A percentile compares a stretch with the other conserved stretches of the same genome.
These are phyloP conservation scores for Colletotrichum camelliae DNA, from an alignment of 2,329 filamentous ascomycete genomes.

Conservation along the genomic window DNA sequence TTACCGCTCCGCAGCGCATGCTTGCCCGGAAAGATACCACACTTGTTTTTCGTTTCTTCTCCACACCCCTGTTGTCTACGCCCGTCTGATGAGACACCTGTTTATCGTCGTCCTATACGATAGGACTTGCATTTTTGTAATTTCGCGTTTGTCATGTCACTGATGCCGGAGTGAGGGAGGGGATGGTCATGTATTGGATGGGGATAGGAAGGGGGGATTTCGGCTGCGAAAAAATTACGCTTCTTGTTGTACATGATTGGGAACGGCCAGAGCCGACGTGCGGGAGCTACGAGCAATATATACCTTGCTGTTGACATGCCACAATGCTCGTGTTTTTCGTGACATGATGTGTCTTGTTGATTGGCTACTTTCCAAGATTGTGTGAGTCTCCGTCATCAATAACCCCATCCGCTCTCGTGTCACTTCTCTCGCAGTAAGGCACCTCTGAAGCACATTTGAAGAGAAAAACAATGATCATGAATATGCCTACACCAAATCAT, in stretches of 20 bases:
- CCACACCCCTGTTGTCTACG: neutral
- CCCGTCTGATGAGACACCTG: neutral
- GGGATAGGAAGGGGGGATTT: neutral
- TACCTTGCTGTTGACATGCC: constrained; percentile 5
- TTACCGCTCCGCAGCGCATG: constrained; percentile 19
- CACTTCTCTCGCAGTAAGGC: neutral
- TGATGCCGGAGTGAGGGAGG: constrained; percentile 10
- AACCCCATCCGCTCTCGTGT: neutral
- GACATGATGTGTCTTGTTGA: neutral
- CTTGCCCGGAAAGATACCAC: constrained; percentile 23
- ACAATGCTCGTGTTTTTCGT: neutral
- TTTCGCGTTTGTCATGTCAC: constrained; percentile 14
- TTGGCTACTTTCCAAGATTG: neutral
- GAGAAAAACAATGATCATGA: neutral
- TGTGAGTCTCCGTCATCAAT: neutral
- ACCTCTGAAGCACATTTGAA: neutral
- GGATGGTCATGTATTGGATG: constrained; percentile 6
- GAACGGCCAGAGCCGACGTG: neutral
- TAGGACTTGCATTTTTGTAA: neutral
- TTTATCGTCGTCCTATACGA: neutral
- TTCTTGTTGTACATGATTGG: constrained; percentile 14
- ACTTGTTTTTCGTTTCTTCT: constrained; percentile 11
- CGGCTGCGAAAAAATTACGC: neutral
- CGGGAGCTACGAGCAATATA: neutral
- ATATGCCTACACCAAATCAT: neutral